These are phyloP conservation scores for Pythium guiyangense DNA, from an alignment of 352 stramenopile genomes.

Conservation along the genomic window DNA sequence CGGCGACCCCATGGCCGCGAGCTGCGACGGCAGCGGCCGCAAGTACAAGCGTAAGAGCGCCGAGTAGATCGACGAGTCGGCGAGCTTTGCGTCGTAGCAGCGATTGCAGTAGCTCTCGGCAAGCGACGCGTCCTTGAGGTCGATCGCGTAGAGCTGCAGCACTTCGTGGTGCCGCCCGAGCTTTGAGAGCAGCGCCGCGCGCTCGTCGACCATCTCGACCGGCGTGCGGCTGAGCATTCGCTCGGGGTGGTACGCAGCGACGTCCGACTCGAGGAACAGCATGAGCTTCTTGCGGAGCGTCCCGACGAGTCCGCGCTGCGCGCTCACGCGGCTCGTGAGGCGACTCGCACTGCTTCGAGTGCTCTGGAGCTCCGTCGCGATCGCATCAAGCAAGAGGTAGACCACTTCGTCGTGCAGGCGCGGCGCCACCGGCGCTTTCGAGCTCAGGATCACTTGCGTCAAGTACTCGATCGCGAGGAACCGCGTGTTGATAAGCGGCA, in stretches of 20 bases:
- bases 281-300: slow-evolving; percentile 60
- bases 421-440: slow-evolving; percentile 22
- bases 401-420: slow-evolving; percentile 78
- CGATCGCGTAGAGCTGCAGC: slow-evolving; percentile 71
- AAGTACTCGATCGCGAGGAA: slow-evolving; percentile 81
- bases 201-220: slow-evolving; percentile 76
- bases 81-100: slow-evolving; percentile 69
- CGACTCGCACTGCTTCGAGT: slow-evolving; percentile 9
- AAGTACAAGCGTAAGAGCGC: slow-evolving; percentile 73
- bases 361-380: slow-evolving; percentile 32
- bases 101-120: slow-evolving; percentile 80
- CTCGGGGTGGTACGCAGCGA: slow-evolving; percentile 64
- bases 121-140: slow-evolving; percentile 64
- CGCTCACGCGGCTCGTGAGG: slow-evolving; percentile 52
- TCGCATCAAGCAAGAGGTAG: slow-evolving; percentile 73
- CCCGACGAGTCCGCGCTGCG: slow-evolving; percentile 52
- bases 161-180: slow-evolving; percentile 79
- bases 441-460: slow-evolving; percentile 57
- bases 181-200: slow-evolving; percentile 66
- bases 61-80: slow-evolving; percentile 80
- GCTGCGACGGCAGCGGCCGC: slow-evolving; percentile 25
- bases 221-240: slow-evolving; percentile 76
- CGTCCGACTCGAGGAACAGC: slow-evolving; percentile 53
- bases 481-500: slow-evolving; percentile 57
- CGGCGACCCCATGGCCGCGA: slow-evolving; percentile 10